Percentiles rank a stretch among this genome's conserved stretches.
Evolutionary conservation across 192 early-diverging fungal species (phyloP).

Genomic region (Coemansia sp.): DNA sequence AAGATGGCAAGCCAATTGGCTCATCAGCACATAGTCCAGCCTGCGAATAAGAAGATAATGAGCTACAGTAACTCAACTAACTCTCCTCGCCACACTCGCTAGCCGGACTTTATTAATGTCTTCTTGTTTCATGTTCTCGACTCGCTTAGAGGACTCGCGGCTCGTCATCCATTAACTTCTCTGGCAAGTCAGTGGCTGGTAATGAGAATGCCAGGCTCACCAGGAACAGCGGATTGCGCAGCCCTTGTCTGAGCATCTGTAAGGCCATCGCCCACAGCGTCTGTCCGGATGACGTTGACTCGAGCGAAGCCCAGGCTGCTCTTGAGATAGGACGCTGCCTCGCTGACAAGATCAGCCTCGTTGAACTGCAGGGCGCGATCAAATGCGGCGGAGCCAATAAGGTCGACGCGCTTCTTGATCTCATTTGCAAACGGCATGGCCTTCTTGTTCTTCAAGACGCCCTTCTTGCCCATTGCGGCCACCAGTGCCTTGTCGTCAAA

Average conservation of each 20-base stretch:
- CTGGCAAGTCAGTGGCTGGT: constrained; percentile 7
- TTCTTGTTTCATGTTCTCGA: too few species aligned
- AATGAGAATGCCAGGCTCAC: constrained; percentile 50
- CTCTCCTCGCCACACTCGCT: too few species aligned
- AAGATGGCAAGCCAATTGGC: too few species aligned
- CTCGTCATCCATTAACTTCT: too few species aligned
- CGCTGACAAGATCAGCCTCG: constrained; percentile 70
- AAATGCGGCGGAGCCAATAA: constrained; percentile 69
- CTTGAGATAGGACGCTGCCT: constrained; percentile 58
- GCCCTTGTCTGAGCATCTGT: constrained; percentile 29
- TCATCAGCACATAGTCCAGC: too few species aligned
- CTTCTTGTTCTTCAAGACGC: constrained; percentile 91
- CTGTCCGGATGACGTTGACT: constrained; percentile 52
- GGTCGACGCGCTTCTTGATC: constrained; percentile 80
- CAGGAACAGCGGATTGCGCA: constrained; percentile 41
- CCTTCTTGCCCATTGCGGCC: constrained; percentile 63
- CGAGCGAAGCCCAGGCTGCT: constrained; percentile 61
- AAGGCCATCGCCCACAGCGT: constrained; percentile 22
- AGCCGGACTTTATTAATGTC: too few species aligned
- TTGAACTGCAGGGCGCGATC: constrained; percentile 81
- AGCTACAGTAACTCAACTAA: too few species aligned
- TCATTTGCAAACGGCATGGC: constrained; percentile 95
- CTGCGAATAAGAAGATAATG: too few species aligned
- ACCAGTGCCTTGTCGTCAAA: constrained; percentile 80
- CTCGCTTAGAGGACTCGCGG: too few species aligned